Evolutionary conservation across 202 grass and related monocot genomes (phyloP), one percentile per base, ranked within the genome.

Genomic region (Carex sylvatica): DNA sequence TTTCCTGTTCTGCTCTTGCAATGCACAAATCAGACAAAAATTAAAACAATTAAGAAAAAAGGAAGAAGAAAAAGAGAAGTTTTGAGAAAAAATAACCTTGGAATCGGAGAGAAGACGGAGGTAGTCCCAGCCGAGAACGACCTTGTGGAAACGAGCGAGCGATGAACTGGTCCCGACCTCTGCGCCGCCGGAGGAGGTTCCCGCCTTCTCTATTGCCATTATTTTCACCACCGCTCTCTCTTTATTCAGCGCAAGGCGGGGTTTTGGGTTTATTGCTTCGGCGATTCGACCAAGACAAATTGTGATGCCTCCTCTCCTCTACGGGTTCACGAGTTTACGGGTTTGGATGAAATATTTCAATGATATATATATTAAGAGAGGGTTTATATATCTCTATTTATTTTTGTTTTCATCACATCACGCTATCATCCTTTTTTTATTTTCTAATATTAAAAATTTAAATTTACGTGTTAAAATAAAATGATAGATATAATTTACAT

Each of bases 71-170:
- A 35, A 52, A 13, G 24, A 58, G 13, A 40, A 40, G 38, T 40
- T 40, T 3, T 14, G 72, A 14, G 24, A 73, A 54, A 67, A 20
- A 18, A 19, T 28, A 88, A 98, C 95, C 81, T 88, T 74, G 87
- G 89, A 83, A 79, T 95, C 95, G 59, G 87, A 26, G 56, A 89
- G 35, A 67, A 98, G 87, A 67, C 83, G 87, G 86, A 90, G 46
- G 86, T 98, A 98, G 69, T 98, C 92, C 95, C 95, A 98, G 42
- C 95, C 89, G 72, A 98, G 95, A 46, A 95, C 86, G 62, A 98
- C 85, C 78, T 85, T 93, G 23, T 90, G 84, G 81, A 98, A 95
- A 52, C 92, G 92, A 59, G 83, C 81, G 40, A 87, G 46, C 68
- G 89, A 66, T 61, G 88, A 82, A 36, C 55, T 11, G 26, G 80